phyloP scores from a whole-genome alignment of 768 basidiomycete species.

The Punctularia strigosozonata region DNA sequence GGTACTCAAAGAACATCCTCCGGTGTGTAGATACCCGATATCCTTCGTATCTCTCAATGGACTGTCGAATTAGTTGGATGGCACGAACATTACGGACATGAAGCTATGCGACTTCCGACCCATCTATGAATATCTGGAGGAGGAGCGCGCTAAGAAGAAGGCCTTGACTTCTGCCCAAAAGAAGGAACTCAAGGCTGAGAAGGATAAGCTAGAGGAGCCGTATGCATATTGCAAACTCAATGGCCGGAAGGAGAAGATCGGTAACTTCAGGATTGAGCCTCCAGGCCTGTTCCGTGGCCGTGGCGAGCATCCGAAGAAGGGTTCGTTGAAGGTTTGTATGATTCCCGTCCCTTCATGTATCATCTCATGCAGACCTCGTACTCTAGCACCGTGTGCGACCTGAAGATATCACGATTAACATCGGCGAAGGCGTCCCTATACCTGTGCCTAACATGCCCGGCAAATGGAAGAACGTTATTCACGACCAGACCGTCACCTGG shows the following conservation, averaged over 20 bases:
- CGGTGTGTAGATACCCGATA: constrained; percentile 38
- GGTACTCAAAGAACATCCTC: constrained; percentile 70
- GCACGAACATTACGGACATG: constrained; percentile 63
- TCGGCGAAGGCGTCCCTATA: constrained; percentile 60
- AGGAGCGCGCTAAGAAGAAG: constrained; percentile 90
- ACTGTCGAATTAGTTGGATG: constrained; percentile 39
- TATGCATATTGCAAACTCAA: constrained; percentile 85
- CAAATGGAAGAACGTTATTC: constrained; percentile 76
- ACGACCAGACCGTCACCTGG: constrained; percentile 98
- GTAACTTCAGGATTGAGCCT: constrained; percentile 97
- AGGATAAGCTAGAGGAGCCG: constrained; percentile 74
- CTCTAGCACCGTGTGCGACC: constrained; percentile 75
- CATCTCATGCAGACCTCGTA: not conserved
- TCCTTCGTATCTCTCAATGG: constrained; percentile 2
- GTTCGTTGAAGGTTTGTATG: constrained; percentile 73
- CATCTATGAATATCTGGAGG: constrained; percentile 88
- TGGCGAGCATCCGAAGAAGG: constrained; percentile 97
- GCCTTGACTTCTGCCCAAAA: constrained; percentile 75
- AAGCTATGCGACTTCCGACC: constrained; percentile 87
- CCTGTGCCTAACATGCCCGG: constrained; percentile 91
- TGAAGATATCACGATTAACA: constrained; percentile 94
- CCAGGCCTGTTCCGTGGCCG: constrained; percentile 97
- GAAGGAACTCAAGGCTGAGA: constrained; percentile 79
- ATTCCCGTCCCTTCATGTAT: not conserved
- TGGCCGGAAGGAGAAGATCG: constrained; percentile 95